These are phyloP conservation scores for Porphyra umbilicalis DNA, from an alignment of 31 red algal species.

Conservation along the genomic window DNA sequence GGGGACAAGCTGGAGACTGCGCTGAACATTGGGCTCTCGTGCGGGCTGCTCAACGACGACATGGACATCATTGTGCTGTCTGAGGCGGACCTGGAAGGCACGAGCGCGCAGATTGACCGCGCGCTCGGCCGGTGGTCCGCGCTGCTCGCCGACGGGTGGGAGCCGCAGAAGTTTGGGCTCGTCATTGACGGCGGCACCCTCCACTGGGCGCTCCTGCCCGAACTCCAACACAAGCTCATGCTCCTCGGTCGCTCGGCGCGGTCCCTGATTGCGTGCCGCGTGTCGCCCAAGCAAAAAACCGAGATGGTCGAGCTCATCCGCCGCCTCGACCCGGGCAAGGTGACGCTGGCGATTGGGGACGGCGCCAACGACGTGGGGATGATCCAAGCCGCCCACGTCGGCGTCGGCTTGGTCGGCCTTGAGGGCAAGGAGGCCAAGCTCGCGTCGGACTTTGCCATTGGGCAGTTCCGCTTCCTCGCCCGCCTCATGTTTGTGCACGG, in stretches of 20 bases:
- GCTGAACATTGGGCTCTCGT: conserved; percentile 88
- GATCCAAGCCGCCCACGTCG: conserved; percentile 96
- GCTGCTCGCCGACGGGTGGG: conserved; percentile 35
- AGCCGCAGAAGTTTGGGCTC: conserved; percentile 45
- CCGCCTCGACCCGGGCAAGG: conserved; percentile 30
- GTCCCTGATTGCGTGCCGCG: conserved; percentile 81
- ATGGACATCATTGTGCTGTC: conserved; percentile 77
- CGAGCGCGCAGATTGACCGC: conserved; percentile 63
- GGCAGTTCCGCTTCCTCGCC: conserved; percentile 82
- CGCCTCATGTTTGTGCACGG: conserved; percentile 88
- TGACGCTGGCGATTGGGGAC: conserved; percentile 90
- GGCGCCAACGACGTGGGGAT: conserved; percentile 97
- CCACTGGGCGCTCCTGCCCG: conserved; percentile 37
- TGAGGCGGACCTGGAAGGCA: conserved; percentile 62
- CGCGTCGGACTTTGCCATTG: conserved; percentile 81
- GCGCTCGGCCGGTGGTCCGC: conserved; percentile 60
- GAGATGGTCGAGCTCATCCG: conserved; percentile 75
- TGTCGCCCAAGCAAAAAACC: conserved; percentile 93
- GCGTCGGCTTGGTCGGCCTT: conserved; percentile 78
- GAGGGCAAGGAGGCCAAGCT: conserved; percentile 85
- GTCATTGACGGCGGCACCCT: conserved; percentile 87
- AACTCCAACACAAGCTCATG: conserved; percentile 59
- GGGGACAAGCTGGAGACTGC: conserved; percentile 95
- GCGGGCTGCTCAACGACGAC: conserved; percentile 64
- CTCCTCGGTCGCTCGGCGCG: conserved; percentile 42